Evolutionary conservation across 768 basidiomycete genomes (phyloP).

Genomic region (Vararia minispora): DNA sequence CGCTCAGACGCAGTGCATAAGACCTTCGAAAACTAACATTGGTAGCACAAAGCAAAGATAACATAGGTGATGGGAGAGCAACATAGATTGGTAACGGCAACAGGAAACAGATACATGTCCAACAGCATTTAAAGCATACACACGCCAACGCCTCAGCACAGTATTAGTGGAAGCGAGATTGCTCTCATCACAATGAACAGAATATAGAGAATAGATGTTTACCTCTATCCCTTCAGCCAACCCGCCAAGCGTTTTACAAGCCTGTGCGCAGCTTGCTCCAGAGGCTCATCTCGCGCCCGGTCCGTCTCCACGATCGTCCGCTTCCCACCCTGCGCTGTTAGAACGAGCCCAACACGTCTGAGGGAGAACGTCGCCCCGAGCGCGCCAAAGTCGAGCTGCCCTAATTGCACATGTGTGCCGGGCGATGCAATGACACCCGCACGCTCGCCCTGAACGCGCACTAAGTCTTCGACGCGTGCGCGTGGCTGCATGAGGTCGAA

Average conservation of each 20-base stretch:
- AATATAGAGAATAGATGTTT: no score
- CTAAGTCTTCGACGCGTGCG: constrained; percentile 65
- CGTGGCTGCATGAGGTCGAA: constrained; percentile 71
- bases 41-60: no score
- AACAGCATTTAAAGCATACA: no score
- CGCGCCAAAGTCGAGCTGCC: constrained; percentile 7
- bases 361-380: constrained; percentile 12
- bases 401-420: constrained; percentile 4
- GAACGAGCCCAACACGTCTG: constrained; percentile 9
- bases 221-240: no score
- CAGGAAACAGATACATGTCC: no score
- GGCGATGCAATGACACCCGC: constrained; percentile 21
- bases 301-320: constrained; percentile 12
- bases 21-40: no score
- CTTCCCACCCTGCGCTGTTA: constrained; percentile 1
- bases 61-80: no score
- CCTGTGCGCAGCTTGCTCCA: constrained; percentile 15
- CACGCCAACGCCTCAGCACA: no score
- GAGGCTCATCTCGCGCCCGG: constrained; percentile 13
- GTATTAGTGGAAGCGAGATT: no score
- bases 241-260: constrained; percentile 8
- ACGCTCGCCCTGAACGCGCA: constrained; percentile 32
- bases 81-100: no score
- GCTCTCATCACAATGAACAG: no score
- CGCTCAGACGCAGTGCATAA: no score